phyloP scores from a whole-genome alignment of 2,329 filamentous ascomycete species.

The Coniosporium tulheliwenetii region DNA sequence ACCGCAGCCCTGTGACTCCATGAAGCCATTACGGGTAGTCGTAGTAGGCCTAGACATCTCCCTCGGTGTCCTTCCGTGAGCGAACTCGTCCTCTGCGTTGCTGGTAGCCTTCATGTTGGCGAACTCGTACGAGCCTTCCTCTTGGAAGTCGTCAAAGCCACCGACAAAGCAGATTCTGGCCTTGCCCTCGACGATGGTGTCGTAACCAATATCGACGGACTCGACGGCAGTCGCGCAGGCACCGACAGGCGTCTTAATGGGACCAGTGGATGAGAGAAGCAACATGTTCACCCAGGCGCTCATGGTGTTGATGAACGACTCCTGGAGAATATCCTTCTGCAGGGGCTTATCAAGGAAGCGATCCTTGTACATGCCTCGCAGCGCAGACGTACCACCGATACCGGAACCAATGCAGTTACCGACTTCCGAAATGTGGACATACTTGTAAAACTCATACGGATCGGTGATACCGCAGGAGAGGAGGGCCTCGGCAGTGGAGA shows the following conservation, averaged over 20 bases:
- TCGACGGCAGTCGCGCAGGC: conserved; percentile 96
- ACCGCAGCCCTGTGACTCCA: conserved; percentile 98
- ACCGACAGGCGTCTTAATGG: conserved; percentile 96
- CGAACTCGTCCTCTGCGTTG: conserved; percentile 93
- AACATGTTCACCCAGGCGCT: conserved; percentile 99
- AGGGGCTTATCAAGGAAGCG: conserved; percentile 92
- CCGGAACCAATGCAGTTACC: conserved; percentile 97
- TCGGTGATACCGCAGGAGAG: conserved; percentile 92
- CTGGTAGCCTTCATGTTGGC: conserved; percentile 99
- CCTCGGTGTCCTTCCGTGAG: conserved; percentile 81
- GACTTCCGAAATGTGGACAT: conserved; percentile 93
- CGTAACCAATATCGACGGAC: conserved; percentile 93
- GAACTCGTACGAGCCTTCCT: conserved; percentile 98
- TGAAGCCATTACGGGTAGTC: conserved; percentile 93
- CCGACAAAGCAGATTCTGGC: conserved; percentile 93
- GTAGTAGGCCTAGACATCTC: conserved; percentile 98
- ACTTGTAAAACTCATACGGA: conserved; percentile 99
- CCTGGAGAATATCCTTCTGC: conserved; percentile 97
- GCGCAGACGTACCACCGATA: conserved; percentile 85
- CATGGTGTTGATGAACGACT: conserved; percentile 99
- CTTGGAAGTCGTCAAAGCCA: conserved; percentile 98
- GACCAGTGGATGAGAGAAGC: conserved; percentile 86
- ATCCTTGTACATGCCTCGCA: conserved; percentile 97
- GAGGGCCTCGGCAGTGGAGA: conserved; percentile 83
- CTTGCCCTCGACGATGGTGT: conserved; percentile 97